Percentiles rank a stretch among this genome's conserved stretches.
Conservation (phyloP, 768 basidiomycete species). For the Lactarius evosmus region DNA sequence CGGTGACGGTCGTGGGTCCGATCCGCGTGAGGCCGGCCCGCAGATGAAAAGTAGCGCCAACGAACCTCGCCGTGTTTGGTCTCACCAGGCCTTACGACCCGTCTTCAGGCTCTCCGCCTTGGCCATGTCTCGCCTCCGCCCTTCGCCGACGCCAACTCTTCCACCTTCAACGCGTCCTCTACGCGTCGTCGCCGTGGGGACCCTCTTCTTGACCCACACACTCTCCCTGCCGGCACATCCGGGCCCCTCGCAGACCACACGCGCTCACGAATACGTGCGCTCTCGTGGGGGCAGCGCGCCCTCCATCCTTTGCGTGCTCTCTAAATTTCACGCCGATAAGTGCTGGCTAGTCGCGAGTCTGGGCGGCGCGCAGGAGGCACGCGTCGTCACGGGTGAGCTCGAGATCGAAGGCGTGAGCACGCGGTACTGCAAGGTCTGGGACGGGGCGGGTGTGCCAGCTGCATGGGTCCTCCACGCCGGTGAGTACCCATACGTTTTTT, state of each 20-base stretch:
- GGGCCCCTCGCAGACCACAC: constrained; percentile 50
- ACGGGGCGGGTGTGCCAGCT: constrained; percentile 66
- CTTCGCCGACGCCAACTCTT: constrained; percentile 19
- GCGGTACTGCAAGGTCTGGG: constrained; percentile 70
- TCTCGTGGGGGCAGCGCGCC: constrained; percentile 71
- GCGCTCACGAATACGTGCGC: constrained; percentile 69
- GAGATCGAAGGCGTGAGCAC: constrained; percentile 66
- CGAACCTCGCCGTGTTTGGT: neutral
- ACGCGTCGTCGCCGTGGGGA: constrained; percentile 75
- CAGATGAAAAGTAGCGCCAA: neutral
- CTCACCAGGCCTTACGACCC: neutral
- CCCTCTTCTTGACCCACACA: constrained; percentile 75
- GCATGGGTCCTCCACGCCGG: constrained; percentile 81
- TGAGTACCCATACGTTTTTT: constrained; percentile 33
- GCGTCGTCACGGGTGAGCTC: constrained; percentile 58
- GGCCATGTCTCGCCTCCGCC: constrained; percentile 33
- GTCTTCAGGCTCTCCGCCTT: neutral
- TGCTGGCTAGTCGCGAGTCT: constrained; percentile 72
- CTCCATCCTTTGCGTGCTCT: constrained; percentile 63
- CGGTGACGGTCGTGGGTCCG: neutral
- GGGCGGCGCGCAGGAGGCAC: constrained; percentile 68
- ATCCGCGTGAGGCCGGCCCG: neutral
- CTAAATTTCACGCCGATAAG: constrained; percentile 65
- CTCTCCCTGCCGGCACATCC: constrained; percentile 62
- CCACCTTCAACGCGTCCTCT: constrained; percentile 39